A percentile compares a stretch with the other conserved stretches of the same genome.
phyloP scores from a whole-genome alignment of 768 basidiomycete species.

The Tricholoma furcatifolium region DNA sequence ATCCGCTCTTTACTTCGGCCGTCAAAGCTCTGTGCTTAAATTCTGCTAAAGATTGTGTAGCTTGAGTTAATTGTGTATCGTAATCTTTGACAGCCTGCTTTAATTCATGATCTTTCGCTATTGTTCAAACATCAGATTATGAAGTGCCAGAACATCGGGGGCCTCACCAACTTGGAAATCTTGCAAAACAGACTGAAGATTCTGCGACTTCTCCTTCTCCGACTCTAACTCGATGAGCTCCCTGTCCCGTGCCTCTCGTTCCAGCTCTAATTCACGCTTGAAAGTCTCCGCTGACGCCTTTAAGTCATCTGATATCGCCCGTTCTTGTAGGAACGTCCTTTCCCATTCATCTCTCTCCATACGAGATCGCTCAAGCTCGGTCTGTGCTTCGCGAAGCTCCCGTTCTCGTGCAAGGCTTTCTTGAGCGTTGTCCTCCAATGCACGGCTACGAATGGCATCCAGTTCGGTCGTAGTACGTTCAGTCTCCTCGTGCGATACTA shows the following conservation, averaged over 20 bases:
- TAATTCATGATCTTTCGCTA: conserved; percentile 92
- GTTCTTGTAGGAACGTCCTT: conserved; percentile 53
- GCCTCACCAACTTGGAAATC: conserved; percentile 90
- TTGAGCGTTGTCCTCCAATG: conserved; percentile 65
- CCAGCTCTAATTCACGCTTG: conserved; percentile 65
- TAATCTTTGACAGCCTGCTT: conserved; percentile 80
- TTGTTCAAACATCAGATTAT: conserved; percentile 7
- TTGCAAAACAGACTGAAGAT: conserved; percentile 89
- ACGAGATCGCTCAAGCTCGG: conserved; percentile 84
- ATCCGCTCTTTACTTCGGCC: conserved; percentile 66
- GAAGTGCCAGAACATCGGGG: neutral
- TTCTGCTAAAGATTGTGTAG: conserved; percentile 81
- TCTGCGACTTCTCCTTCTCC: conserved; percentile 73
- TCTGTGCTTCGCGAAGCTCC: conserved; percentile 77
- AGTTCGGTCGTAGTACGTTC: conserved; percentile 71
- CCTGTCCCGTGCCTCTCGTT: conserved; percentile 56
- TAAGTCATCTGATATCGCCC: conserved; percentile 69
- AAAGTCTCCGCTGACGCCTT: conserved; percentile 54
- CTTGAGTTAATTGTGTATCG: conserved; percentile 66
- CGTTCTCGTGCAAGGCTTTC: conserved; percentile 72
- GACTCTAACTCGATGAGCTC: conserved; percentile 57
- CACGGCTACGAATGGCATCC: conserved; percentile 60
- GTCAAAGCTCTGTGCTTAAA: conserved; percentile 85
- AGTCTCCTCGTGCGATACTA: conserved; percentile 72
- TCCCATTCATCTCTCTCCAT: conserved; percentile 74